Evolutionary conservation across 179 eudicot species (phyloP), one percentile per base, ranked within the genome.

Genomic region (Actinidia arguta): DNA sequence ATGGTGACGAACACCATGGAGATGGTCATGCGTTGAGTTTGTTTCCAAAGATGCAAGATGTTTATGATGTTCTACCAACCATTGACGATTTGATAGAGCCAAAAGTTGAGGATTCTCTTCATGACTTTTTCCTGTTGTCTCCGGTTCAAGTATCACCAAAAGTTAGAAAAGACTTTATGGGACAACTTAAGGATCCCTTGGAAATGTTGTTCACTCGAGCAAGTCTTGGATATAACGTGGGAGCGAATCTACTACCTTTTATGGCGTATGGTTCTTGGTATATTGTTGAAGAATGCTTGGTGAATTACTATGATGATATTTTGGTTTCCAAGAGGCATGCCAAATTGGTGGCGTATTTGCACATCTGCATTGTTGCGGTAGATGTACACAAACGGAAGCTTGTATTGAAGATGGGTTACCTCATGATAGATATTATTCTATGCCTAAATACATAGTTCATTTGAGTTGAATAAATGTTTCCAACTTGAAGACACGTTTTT

Each of bases 401-500:
- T 36, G 17, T 42, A 69, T 42, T 20, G 20, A 69, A 42, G 73
- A 69, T 11, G 73, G 22, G 73, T 69, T 36, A 63, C 27, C 24
- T 63, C 68, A 63, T 11, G 68, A 25, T 11, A 8, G 24, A 27
- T 17, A 31, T 27, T 27, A 31, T 27, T 64, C 14, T 64, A 39
- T 1, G 42, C 42, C 42, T 64, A 12, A 8, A 39, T 22, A 64
- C 5, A 18, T 25, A 31, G 20, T 8, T 2, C 12, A 27, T 27
- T 64, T 31, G 42, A 64, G 70, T 64, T 27, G 6, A 25, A 39
- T 27, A 64, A 20, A 17, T 12, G 39, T 27, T 39, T 64, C 42
- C 44, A 64, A 62, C 67, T 62, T 62, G 36, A 27, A 44, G 70
- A 64, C 18, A 64, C 70, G 31, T 25, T 64, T 64, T 64, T n/a